phyloP scores from a whole-genome alignment of 495 filamentous ascomycete genomes.

The Tuber borchii region DNA sequence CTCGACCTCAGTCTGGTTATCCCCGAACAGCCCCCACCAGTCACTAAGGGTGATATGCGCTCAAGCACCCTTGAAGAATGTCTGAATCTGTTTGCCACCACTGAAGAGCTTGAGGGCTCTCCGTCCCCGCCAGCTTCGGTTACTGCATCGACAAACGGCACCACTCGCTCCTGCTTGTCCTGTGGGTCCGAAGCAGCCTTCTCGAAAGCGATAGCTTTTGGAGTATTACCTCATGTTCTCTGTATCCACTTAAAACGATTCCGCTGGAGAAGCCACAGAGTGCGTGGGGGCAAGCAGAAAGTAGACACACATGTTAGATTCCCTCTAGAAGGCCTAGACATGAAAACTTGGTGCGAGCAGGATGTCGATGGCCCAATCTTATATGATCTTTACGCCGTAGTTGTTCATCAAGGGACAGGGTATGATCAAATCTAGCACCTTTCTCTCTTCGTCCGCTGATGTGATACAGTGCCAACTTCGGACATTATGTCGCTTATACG shows the following conservation, averaged over 20 bases:
- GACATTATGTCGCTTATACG: constrained; percentile 37
- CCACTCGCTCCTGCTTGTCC: constrained; percentile 32
- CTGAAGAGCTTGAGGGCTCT: constrained; percentile 35
- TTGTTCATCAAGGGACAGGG: constrained; percentile 38
- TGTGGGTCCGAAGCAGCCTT: constrained; percentile 38
- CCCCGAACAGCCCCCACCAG: constrained; percentile 16
- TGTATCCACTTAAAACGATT: constrained; percentile 40
- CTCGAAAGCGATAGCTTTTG: constrained; percentile 36
- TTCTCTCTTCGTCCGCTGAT: constrained; percentile 14
- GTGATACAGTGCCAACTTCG: constrained; percentile 34
- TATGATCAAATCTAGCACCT: constrained; percentile 9
- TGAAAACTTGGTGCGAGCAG: constrained; percentile 30
- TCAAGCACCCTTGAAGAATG: constrained; percentile 35
- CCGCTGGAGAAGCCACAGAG: constrained; percentile 31
- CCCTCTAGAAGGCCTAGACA: constrained; percentile 35
- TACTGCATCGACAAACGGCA: constrained; percentile 26
- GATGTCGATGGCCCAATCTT: constrained; percentile 12
- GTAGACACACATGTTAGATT: constrained; percentile 37
- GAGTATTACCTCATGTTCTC: constrained; percentile 32
- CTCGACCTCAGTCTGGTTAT: constrained; percentile 38
- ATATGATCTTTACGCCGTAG: constrained; percentile 38
- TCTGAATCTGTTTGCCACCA: constrained; percentile 38
- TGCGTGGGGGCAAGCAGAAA: constrained; percentile 35
- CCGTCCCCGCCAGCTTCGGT: constrained; percentile 29
- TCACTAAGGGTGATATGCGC: not conserved